Conservation (phyloP, 2,329 filamentous ascomycete genomes). For the Fusarium citri region DNA sequence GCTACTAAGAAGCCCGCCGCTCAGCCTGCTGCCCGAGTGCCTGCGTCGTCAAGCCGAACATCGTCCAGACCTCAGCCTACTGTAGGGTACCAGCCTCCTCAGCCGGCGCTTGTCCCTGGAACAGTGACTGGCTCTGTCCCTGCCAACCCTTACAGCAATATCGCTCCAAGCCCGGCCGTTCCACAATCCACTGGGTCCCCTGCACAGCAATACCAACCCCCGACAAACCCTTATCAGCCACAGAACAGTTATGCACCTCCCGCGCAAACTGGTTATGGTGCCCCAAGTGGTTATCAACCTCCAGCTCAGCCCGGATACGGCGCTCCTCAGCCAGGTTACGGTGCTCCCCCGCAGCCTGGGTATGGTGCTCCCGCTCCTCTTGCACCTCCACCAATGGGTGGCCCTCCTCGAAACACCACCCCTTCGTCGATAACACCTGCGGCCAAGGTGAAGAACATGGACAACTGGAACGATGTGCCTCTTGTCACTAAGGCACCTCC, state of each 20-base stretch:
- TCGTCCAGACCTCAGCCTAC: conserved; percentile 56
- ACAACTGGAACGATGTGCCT: conserved; percentile 95
- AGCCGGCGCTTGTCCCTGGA: conserved; percentile 49
- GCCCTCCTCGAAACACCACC: conserved; percentile 69
- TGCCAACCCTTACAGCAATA: conserved; percentile 57
- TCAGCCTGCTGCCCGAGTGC: conserved; percentile 41
- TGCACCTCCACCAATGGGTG: conserved; percentile 51
- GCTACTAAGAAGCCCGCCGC: conserved; percentile 71
- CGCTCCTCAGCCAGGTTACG: conserved; percentile 54
- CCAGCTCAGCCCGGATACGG: conserved; percentile 56
- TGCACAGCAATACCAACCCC: conserved; percentile 53
- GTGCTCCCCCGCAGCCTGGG: conserved; percentile 57
- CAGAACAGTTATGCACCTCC: conserved; percentile 41
- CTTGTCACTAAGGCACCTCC: conserved; percentile 78
- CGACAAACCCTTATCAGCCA: conserved; percentile 53
- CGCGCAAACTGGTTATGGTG: conserved; percentile 54
- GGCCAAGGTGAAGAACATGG: conserved; percentile 75
- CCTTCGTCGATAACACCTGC: conserved; percentile 74
- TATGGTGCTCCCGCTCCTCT: conserved; percentile 52
- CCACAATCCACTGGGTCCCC: conserved; percentile 40
- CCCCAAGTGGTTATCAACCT: conserved; percentile 63
- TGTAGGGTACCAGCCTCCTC: conserved; percentile 62
- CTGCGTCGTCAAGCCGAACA: conserved; percentile 49
- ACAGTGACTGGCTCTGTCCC: conserved; percentile 35
- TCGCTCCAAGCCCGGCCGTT: conserved; percentile 48